These are phyloP conservation scores for Termitomyces sp. DNA, from an alignment of 768 basidiomycete species.

Conservation along the genomic window DNA sequence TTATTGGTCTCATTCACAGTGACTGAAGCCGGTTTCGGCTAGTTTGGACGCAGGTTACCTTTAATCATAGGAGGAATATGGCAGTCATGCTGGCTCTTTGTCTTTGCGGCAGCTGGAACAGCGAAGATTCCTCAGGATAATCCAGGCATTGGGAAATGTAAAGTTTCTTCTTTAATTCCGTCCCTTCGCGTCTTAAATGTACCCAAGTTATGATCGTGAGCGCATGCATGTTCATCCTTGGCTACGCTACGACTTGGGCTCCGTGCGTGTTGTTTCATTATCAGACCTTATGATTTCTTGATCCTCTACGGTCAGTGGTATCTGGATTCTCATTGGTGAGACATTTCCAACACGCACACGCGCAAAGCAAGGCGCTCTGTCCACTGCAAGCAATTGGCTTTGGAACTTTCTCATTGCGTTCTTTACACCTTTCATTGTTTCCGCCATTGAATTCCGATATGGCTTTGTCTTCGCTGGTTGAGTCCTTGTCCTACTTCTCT, in stretches of 20 bases:
- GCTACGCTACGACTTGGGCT: conserved; percentile 67
- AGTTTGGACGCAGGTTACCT: conserved; percentile 61
- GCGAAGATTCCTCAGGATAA: conserved; percentile 46
- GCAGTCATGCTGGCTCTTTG: conserved; percentile 67
- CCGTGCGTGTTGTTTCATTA: conserved; percentile 29
- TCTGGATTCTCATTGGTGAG: conserved; percentile 77
- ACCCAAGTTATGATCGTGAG: conserved; percentile 53
- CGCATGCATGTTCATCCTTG: conserved; percentile 66
- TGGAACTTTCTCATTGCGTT: conserved; percentile 72
- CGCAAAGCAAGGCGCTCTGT: conserved; percentile 63
- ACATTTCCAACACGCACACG: conserved; percentile 70
- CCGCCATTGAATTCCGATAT: conserved; percentile 51
- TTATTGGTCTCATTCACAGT: not conserved
- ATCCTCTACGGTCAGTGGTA: conserved; percentile 27
- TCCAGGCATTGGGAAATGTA: conserved; percentile 47
- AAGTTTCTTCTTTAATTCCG: conserved; percentile 10
- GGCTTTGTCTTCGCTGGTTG: conserved; percentile 67
- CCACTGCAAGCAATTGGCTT: conserved; percentile 60
- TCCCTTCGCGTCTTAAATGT: not conserved
- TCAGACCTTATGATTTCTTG: not conserved
- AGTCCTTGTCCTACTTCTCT: conserved; percentile 6
- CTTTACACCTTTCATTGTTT: conserved; percentile 71
- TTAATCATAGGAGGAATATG: conserved; percentile 66
- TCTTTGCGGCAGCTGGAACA: conserved; percentile 69
- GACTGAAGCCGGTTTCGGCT: not conserved